Evolutionary conservation across 345 rosid genomes (phyloP).

Genomic region (Camelina neglecta): DNA sequence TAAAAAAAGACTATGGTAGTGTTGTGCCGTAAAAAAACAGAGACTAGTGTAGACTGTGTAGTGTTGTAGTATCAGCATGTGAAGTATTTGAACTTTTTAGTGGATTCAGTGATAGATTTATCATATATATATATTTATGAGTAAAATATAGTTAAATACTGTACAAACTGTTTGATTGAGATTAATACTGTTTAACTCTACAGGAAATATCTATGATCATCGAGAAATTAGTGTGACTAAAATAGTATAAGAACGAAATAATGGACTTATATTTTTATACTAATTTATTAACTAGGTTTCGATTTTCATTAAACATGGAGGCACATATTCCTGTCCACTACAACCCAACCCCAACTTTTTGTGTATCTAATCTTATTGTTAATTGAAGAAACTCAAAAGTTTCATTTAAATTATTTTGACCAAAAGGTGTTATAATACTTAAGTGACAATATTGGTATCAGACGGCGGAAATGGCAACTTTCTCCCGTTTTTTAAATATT

Average conservation of each 20-base stretch:
- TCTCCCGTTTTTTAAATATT: constrained; percentile 45
- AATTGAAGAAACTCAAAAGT: background rate
- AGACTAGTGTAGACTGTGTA: background rate
- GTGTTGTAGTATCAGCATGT: constrained; percentile 31
- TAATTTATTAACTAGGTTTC: constrained; percentile 17
- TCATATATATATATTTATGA: too few relatives aligned
- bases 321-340: constrained; percentile 48
- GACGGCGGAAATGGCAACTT: constrained; percentile 71
- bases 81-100: constrained; percentile 24
- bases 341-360: constrained; percentile 32
- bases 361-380: constrained; percentile 15
- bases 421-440: constrained; percentile 39
- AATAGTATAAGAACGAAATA: background rate
- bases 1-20: background rate
- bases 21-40: background rate
- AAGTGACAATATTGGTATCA: constrained; percentile 47
- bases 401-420: constrained; percentile 51
- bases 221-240: background rate
- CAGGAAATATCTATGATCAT: too few relatives aligned
- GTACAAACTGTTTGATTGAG: too few relatives aligned
- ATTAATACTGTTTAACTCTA: too few relatives aligned
- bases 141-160: too few relatives aligned
- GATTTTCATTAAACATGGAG: constrained; percentile 21
- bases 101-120: constrained; percentile 24
- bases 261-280: background rate